phyloP scores from a whole-genome alignment of 108 stramenopile genomes.

The Nitzschia sp. region DNA sequence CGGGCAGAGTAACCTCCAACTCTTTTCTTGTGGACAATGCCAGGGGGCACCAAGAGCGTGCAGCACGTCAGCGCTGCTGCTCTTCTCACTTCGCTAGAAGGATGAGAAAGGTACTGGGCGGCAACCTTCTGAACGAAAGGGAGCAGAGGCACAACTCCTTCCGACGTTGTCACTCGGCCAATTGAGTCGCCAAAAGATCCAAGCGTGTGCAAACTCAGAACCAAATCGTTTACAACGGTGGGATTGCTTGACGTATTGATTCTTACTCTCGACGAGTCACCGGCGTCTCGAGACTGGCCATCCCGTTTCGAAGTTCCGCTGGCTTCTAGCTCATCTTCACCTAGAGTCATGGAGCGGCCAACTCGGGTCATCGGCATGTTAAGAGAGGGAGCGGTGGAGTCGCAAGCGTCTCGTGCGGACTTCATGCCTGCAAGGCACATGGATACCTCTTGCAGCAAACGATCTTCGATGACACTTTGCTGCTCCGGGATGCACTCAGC shows the following conservation, averaged over 20 bases:
- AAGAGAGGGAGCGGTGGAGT: slow-evolving; percentile 14
- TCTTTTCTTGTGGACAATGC: slow-evolving; percentile 31
- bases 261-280: slow-evolving; percentile 7
- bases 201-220: slow-evolving; percentile 86
- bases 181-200: slow-evolving; percentile 77
- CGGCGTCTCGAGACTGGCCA: slow-evolving; percentile 4
- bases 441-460: slow-evolving; percentile 88
- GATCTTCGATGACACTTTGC: slow-evolving; percentile 67
- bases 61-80: slow-evolving; percentile 87
- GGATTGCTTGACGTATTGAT: slow-evolving; percentile 62
- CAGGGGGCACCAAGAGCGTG: slow-evolving; percentile 71
- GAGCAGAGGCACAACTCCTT: slow-evolving; percentile 69
- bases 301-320: background rate
- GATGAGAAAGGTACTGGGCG: slow-evolving; percentile 71
- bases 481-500: slow-evolving; percentile 73
- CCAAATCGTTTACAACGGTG: slow-evolving; percentile 58
- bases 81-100: slow-evolving; percentile 74
- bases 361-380: background rate
- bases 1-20: slow-evolving; percentile 56
- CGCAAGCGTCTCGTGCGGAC: slow-evolving; percentile 50
- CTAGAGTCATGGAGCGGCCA: background rate
- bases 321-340: background rate
- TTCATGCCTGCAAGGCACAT: slow-evolving; percentile 71
- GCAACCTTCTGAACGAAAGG: slow-evolving; percentile 87
- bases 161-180: slow-evolving; percentile 55